phyloP scores from a whole-genome alignment of 129 eudicot species.

The Arctium minus region DNA sequence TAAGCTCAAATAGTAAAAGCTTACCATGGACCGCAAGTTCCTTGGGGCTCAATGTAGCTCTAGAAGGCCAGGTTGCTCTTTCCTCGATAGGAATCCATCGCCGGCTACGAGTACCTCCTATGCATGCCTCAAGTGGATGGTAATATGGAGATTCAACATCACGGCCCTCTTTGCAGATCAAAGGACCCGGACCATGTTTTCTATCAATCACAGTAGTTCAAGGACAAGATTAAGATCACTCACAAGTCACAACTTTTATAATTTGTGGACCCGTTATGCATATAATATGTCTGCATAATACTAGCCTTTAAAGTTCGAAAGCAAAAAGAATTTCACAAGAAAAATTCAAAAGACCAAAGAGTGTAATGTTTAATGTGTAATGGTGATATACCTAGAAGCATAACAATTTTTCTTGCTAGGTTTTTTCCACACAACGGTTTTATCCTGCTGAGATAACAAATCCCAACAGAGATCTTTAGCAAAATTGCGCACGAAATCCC shows the following conservation, averaged over 20 bases:
- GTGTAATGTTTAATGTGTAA: neutral
- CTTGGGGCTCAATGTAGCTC: conserved; percentile 52
- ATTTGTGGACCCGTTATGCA: neutral
- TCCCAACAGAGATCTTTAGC: conserved; percentile 84
- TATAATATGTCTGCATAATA: neutral
- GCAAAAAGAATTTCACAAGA: neutral
- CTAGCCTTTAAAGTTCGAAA: neutral
- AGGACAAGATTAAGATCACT: conserved; percentile 19
- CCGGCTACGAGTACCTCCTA: conserved; percentile 90
- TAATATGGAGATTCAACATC: conserved; percentile 92
- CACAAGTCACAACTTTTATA: neutral
- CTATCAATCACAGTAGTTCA: conserved; percentile 35
- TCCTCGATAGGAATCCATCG: conserved; percentile 85
- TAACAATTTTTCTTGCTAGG: conserved; percentile 72
- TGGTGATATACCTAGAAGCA: conserved; percentile 55
- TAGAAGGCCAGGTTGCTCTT: conserved; percentile 82
- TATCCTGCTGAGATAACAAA: conserved; percentile 82
- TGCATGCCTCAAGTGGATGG: conserved; percentile 78
- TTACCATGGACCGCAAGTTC: conserved; percentile 74
- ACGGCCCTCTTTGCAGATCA: conserved; percentile 69
- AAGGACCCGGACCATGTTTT: conserved; percentile 61
- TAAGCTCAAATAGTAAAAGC: neutral
- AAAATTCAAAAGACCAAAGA: neutral
- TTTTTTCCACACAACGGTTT: conserved; percentile 89
- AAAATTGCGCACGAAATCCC: conserved; percentile 58